Conservation (phyloP, 2,329 filamentous ascomycete genomes). For the Alternaria infectoria region DNA sequence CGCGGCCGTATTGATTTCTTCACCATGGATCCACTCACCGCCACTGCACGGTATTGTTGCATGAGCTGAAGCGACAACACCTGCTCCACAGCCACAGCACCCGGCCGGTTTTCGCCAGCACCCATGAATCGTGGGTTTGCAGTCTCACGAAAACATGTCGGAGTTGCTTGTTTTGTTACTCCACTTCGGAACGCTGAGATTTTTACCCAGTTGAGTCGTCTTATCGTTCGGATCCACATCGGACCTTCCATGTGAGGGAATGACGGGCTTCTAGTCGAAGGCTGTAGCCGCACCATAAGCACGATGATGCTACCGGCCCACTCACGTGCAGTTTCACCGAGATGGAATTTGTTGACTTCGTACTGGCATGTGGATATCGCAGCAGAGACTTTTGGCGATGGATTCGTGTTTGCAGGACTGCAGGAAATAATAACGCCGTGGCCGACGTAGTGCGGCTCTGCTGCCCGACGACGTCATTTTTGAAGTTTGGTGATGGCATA, state of each 20-base stretch:
- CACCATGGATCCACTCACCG: neutral
- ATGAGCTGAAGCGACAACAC: constrained; percentile 11
- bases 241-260: neutral
- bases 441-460: neutral
- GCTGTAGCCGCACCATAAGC: constrained; percentile 5
- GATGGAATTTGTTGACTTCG: neutral
- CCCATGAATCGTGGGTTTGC: constrained; percentile 1
- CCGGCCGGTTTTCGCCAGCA: constrained; percentile 15
- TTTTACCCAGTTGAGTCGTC: constrained; percentile 1
- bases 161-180: neutral
- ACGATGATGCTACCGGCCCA: constrained; percentile 10
- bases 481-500: neutral
- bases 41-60: neutral
- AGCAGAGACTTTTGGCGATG: constrained; percentile 7
- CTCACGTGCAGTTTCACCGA: constrained; percentile 4
- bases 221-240: constrained; percentile 1
- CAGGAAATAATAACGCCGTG: constrained; percentile 1
- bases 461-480: constrained; percentile 5
- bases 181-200: constrained; percentile 5
- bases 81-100: constrained; percentile 16
- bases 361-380: constrained; percentile 1
- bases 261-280: constrained; percentile 3
- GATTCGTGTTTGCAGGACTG: neutral
- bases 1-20: neutral
- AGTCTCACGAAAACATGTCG: constrained; percentile 8